These are phyloP conservation scores for Capsicum pubescens DNA, from an alignment of 257 asterid genomes.

Conservation along the genomic window DNA sequence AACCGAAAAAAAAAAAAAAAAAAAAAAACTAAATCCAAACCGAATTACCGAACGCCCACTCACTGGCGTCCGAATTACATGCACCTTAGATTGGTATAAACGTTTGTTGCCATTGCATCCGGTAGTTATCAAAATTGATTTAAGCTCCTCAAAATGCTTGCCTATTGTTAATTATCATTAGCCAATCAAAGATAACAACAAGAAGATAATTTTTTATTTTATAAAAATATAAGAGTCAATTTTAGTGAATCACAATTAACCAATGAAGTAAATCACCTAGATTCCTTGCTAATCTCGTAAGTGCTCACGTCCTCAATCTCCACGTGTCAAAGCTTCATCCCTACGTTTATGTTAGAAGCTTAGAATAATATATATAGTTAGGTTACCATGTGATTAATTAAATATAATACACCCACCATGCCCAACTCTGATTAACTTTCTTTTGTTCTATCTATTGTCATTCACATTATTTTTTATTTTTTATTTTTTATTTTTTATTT, in stretches of 20 bases:
- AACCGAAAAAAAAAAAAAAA: too few relatives aligned
- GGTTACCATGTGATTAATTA: not conserved
- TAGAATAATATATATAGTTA: not conserved
- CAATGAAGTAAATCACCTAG: not conserved
- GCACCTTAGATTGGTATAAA: too few relatives aligned
- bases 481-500: not conserved
- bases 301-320: not conserved
- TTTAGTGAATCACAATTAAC: slow-evolving; percentile 12
- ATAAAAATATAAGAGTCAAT: not conserved
- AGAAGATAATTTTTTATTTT: not conserved
- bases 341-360: not conserved
- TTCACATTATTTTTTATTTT: not conserved
- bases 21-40: too few relatives aligned
- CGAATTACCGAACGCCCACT: too few relatives aligned
- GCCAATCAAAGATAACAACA: not conserved
- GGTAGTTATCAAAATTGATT: not conserved
- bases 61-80: too few relatives aligned
- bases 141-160: not conserved
- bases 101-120: too few relatives aligned
- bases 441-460: not conserved
- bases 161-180: not conserved
- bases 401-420: not conserved
- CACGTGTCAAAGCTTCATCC: not conserved
- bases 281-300: not conserved
- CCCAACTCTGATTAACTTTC: not conserved